Evolutionary conservation across 2,329 filamentous ascomycete genomes (phyloP), one percentile per base, ranked within the genome.

Genomic region (Botryotinia calthae): DNA sequence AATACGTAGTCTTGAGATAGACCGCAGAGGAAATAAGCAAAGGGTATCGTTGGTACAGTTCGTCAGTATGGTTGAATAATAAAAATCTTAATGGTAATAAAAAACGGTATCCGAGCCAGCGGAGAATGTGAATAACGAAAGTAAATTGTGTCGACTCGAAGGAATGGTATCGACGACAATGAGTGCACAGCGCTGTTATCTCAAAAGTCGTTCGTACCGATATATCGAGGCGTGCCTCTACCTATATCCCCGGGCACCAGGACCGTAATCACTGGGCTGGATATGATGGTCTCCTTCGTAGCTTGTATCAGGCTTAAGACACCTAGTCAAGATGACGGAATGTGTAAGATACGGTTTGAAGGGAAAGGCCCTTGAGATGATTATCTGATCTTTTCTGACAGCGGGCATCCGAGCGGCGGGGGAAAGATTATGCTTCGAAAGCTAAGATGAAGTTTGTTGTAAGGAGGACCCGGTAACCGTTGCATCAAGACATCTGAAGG

Each of bases 91-190:
- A 76, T 46, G 68, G 73, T 75, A 73, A 65, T 44, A 61, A 73
- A 59, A 44, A 63, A 79, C 78, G 83, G 84, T 85, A 85, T 83
- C 87, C 87, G 84, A 85, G 86, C 87, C 86, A 82, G 86, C 84
- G 82, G 81, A 79, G 14, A 81, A 80, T 54, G 46, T 56, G 75
- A 79, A 76, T 59, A 78, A 75, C 73, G 78, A 80, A 76, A 73
- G 74, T 75, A 78, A 79, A 81, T 58, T 77, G 75, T 75, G 84
- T 74, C 58, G 71, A 73, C 56, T 67, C 71, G 82, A 86, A 86
- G 84, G 83, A 87, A 84, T 82, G 84, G 80, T 86, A 86, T 84
- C 84, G 84, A 86, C 84, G 73, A 79, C 82, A 82, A 82, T 83
- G 83, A 85, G 84, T 85, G 84, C 83, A 83, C 84, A 84, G 84